Evolutionary conservation across 1,139 yeast genomes (phyloP).

Genomic region (Debaryomyces robertsiae): DNA sequence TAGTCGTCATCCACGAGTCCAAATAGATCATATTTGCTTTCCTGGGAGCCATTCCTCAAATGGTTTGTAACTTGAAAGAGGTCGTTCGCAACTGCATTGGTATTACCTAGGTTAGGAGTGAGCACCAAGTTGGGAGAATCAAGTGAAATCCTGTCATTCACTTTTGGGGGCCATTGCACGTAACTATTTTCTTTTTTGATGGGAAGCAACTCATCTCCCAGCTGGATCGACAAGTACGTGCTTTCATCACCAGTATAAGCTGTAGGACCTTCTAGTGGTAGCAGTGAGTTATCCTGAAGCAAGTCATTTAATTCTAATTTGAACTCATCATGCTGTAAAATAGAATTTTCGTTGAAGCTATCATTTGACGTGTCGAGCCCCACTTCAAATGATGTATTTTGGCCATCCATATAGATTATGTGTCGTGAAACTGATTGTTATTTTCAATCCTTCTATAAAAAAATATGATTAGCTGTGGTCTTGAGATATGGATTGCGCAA

Average conservation of each 20-base stretch:
- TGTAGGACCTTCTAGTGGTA: constrained; percentile 5
- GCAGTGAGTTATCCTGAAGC: constrained; percentile 16
- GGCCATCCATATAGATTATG: constrained; percentile 3
- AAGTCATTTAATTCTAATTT: constrained; percentile 29
- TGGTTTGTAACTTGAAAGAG: constrained; percentile 44
- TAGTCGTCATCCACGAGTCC: constrained; percentile 16
- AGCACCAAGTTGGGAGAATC: constrained; percentile 11
- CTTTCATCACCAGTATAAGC: constrained; percentile 4
- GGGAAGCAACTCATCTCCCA: constrained; percentile 11
- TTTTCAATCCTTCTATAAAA: constrained; percentile 4
- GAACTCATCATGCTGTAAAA: constrained; percentile 24
- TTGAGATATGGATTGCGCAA: constrained; percentile 6
- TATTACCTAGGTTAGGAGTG: constrained; percentile 16
- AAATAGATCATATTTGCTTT: constrained; percentile 12
- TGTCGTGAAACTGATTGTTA: not conserved
- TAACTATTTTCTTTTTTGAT: constrained; percentile 6
- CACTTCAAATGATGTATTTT: constrained; percentile 7
- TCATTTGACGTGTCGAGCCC: constrained; percentile 11
- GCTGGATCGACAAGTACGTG: not conserved
- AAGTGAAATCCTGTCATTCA: constrained; percentile 9
- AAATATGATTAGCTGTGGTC: constrained; percentile 5
- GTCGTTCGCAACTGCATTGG: constrained; percentile 30
- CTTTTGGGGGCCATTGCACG: too few species aligned
- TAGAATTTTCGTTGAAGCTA: constrained; percentile 15
- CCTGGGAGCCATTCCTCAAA: constrained; percentile 18